These are phyloP conservation scores for Symbiodinium natans DNA, from an alignment of 73 alveolate species.

Conservation along the genomic window DNA sequence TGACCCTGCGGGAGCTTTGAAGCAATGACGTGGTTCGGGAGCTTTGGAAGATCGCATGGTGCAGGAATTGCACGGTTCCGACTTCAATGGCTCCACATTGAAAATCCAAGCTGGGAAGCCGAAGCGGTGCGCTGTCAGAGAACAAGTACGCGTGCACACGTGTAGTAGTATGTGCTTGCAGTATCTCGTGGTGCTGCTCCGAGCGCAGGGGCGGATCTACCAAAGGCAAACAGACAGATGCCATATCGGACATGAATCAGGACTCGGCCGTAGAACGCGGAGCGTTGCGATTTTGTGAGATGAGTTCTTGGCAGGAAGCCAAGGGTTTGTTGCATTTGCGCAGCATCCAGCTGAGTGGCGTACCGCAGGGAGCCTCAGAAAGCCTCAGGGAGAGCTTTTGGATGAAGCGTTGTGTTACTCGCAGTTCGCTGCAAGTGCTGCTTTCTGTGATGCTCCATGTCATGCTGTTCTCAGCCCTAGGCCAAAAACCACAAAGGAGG, in stretches of 20 bases:
- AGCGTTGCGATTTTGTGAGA: too few relatives aligned
- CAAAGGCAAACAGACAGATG: not conserved
- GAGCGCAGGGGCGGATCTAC: not conserved
- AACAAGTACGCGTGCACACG: not conserved
- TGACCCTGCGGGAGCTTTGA: too few relatives aligned
- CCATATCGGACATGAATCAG: not conserved
- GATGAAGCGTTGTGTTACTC: not conserved
- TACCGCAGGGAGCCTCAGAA: slow-evolving; percentile 17
- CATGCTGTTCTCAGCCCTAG: not conserved
- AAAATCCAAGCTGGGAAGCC: slow-evolving; percentile 13
- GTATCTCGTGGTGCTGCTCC: not conserved
- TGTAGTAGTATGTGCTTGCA: too few relatives aligned
- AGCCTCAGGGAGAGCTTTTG: not conserved
- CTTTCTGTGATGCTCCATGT: too few relatives aligned
- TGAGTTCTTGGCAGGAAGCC: too few relatives aligned
- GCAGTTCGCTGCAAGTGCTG: too few relatives aligned
- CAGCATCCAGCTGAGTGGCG: slow-evolving; percentile 51
- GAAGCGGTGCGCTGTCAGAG: not conserved
- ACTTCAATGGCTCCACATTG: not conserved
- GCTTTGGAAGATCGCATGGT: too few relatives aligned
- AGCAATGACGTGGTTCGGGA: too few relatives aligned
- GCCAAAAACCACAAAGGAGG: slow-evolving; percentile 29
- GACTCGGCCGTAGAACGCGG: too few relatives aligned
- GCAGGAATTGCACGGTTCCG: not conserved
- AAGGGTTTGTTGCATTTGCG: slow-evolving; percentile 17